phyloP scores from a whole-genome alignment of 768 basidiomycete species.

The Trametes maxima region DNA sequence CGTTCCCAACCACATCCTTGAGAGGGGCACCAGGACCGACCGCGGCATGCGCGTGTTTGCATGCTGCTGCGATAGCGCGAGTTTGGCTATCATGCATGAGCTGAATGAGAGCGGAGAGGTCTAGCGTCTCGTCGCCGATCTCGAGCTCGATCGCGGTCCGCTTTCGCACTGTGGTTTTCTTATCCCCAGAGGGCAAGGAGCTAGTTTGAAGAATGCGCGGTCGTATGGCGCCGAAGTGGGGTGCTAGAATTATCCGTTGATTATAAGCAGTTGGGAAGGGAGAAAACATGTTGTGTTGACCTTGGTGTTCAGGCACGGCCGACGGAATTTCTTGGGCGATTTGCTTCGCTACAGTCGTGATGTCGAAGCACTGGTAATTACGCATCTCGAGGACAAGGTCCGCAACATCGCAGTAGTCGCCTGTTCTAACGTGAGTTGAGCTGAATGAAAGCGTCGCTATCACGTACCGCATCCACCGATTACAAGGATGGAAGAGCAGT shows the following conservation, averaged over 20 bases:
- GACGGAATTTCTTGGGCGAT: constrained; percentile 23
- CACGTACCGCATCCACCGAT: constrained; percentile 28
- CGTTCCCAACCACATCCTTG: background rate
- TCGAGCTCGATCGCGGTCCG: constrained; percentile 11
- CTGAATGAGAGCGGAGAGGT: constrained; percentile 20
- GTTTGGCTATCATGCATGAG: constrained; percentile 24
- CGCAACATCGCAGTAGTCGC: constrained; percentile 26
- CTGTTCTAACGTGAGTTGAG: background rate
- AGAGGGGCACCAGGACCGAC: background rate
- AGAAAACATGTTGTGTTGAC: background rate
- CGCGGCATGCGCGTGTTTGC: constrained; percentile 1
- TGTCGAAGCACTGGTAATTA: constrained; percentile 21
- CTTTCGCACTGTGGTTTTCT: constrained; percentile 11
- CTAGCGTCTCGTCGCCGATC: constrained; percentile 17
- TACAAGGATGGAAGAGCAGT: constrained; percentile 21
- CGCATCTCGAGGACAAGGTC: constrained; percentile 27
- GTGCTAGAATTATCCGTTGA: background rate
- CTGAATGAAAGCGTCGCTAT: background rate
- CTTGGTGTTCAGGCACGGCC: constrained; percentile 15
- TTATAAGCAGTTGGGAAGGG: background rate
- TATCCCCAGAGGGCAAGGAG: constrained; percentile 6
- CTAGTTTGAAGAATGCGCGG: background rate
- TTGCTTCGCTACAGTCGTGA: constrained; percentile 18
- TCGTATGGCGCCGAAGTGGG: background rate
- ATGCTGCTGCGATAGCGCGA: constrained; percentile 15